Evolutionary conservation across 2,329 filamentous ascomycete genomes (phyloP), one percentile per base, ranked within the genome.

Genomic region (Aspergillus neoniger): DNA sequence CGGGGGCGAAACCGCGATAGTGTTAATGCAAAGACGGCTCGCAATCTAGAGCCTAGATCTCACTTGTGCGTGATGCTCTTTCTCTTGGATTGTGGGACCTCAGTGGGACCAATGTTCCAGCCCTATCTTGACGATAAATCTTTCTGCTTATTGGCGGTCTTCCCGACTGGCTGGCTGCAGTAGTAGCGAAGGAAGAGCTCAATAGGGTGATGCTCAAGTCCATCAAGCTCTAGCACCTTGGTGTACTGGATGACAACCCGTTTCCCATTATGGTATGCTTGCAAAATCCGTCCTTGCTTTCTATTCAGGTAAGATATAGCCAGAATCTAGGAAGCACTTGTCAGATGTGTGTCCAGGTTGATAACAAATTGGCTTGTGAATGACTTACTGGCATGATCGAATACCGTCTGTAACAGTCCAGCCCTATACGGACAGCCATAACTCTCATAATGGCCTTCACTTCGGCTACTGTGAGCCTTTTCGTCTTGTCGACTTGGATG

Each of bases 161-260:
- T 21, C 15, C 32, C 41, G 1, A 56, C 30, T 2, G 61, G 61
- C 52, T 58, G 44, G 17, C 61, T 55, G 30, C 53, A 56, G 32
- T 58, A 63, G 25, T 61, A 63, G 15, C 52, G 55, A 28, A 54
- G 30, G n/a, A 63, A 63, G 23, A 41, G 52, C 15, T 58, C 58
- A 4, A 56, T 36, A 4, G 58, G 28, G 23, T 30, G 47, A 15
- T 52, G 39, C 2, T 30, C 30, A 7, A 48, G 21, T 4, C 57
- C 25, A 5, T 38, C 49, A 17, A 58, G 36, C 6, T 61, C 39
- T 3, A 58, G 15, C 28, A 49, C 23, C 14, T 58, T 39, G 23
- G 50, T 47, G 38, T 54, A 55, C 32, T 61, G 55, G 23, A 63
- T 59, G 17, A 59, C 39, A 38, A 63, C 38, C 23, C 52, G 41